Evolutionary conservation across 179 eudicot species (phyloP), one percentile per base, ranked within the genome.

Genomic region (Silene coronaria): DNA sequence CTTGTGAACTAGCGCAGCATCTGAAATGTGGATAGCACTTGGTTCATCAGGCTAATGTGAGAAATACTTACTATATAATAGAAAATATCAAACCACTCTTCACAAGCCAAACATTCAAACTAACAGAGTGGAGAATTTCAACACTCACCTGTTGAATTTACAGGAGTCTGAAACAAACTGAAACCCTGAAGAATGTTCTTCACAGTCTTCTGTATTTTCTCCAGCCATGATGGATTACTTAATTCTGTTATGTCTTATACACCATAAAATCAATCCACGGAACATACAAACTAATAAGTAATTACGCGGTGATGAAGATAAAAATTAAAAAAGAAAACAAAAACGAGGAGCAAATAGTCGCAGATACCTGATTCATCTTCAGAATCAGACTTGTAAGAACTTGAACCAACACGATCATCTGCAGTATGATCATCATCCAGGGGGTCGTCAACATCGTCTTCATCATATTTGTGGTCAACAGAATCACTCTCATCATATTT

Each of bases 1-100:
- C 89, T 91, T 93, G 45, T 96, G 97, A 67, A 93, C 91, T 74
- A 70, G 88, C 76, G 89, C 93, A 84, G 99, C 93, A 82, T 96
- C 99, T 96, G 75, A 73, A 84, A 67, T 26, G 46, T 73, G 11
- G 27, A 74, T 74, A 59, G 53, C 67, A 80, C 72, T 70, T 7
- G 67, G 19, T 65, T 79, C 73, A 80, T 73, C 53, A 67, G 34
- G 48, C 55, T 0, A 4, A 59, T 62, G 6, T 16, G 57, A 3
- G 5, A 57, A 42, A 66, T 10, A 61, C 63, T 32, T 58, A 16
- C 16, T 61, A 72, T n/a, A 55, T n/a, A 60, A 30, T 61, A 72
- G 34, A 55, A 59, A 30, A 22, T 45, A n/a, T 34, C 23, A 7
- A 63, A 42, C 36, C 42, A 63, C 28, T 67, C 6, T 34, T 19